Percentiles rank a stretch among this genome's conserved stretches.
These are phyloP conservation scores for Mycena metata DNA, from an alignment of 768 basidiomycete genomes.

Conservation along the genomic window DNA sequence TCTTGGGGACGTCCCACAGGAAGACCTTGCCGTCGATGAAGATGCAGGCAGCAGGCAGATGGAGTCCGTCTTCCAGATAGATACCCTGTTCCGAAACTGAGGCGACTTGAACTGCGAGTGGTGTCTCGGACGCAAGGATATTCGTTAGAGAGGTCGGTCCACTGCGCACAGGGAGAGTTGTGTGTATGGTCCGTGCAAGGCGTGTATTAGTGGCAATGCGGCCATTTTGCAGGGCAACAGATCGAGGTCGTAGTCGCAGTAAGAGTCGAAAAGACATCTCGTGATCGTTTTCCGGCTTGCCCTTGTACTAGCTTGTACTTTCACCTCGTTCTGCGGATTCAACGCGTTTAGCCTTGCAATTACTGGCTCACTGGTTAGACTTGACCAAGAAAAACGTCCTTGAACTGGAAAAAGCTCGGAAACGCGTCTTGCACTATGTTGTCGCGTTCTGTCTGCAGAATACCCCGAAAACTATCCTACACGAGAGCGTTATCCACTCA, in stretches of 20 bases:
- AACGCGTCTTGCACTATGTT: neutral
- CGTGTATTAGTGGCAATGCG: neutral
- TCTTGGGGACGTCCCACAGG: conserved; percentile 87
- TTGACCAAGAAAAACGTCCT: neutral
- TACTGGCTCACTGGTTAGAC: neutral
- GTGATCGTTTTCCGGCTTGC: conserved; percentile 10
- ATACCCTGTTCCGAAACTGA: conserved; percentile 76
- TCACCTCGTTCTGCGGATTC: neutral
- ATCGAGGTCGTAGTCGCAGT: conserved; percentile 8
- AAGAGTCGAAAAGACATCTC: conserved; percentile 19
- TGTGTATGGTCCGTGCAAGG: conserved; percentile 31
- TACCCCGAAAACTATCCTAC: neutral
- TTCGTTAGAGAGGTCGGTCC: conserved; percentile 69
- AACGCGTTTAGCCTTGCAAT: neutral
- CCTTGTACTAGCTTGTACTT: too few species aligned
- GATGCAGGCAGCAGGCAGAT: conserved; percentile 82
- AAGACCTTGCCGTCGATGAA: conserved; percentile 90
- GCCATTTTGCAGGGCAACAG: neutral
- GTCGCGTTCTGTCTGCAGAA: neutral
- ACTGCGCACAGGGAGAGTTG: conserved; percentile 33
- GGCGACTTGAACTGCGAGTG: conserved; percentile 79
- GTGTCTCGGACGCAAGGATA: conserved; percentile 77
- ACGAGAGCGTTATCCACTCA: neutral
- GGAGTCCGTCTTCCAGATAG: conserved; percentile 81
- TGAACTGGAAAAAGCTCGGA: too few species aligned